Percentiles rank a stretch among this genome's conserved stretches.
Evolutionary conservation across 495 filamentous ascomycete species (phyloP).

Genomic region (Xylaria sp.): DNA sequence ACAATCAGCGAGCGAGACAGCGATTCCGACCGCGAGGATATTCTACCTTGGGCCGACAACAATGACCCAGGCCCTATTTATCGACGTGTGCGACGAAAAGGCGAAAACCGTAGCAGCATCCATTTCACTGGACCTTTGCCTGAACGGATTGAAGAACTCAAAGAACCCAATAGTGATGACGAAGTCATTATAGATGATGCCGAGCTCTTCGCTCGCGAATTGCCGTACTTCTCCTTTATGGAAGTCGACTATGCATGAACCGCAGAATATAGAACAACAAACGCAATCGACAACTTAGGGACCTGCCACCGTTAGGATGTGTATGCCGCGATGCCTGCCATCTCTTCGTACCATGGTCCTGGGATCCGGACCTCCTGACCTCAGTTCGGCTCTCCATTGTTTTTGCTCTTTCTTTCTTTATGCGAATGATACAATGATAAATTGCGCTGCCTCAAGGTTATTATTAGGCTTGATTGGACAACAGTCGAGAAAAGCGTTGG

Average conservation of each 20-base stretch:
- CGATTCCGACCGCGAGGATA: conserved; percentile 60
- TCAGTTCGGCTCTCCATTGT: conserved; percentile 1
- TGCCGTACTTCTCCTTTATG: conserved; percentile 58
- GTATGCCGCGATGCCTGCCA: not conserved
- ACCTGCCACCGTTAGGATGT: not conserved
- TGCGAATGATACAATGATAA: conserved; percentile 23
- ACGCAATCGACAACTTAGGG: not conserved
- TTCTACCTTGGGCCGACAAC: conserved; percentile 49
- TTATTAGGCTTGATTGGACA: conserved; percentile 5
- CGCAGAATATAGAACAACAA: not conserved
- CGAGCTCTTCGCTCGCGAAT: conserved; percentile 51
- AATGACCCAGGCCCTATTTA: conserved; percentile 53
- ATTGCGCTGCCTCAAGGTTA: not conserved
- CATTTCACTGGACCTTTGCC: conserved; percentile 57
- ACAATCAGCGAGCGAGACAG: conserved; percentile 60
- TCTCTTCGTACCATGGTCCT: not conserved
- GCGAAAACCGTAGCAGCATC: conserved; percentile 55
- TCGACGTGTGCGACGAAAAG: conserved; percentile 56
- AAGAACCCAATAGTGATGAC: conserved; percentile 57
- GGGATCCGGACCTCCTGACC: not conserved
- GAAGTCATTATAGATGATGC: conserved; percentile 54
- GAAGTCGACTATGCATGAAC: conserved; percentile 55
- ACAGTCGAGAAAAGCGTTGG: not conserved
- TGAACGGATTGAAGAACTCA: conserved; percentile 59
- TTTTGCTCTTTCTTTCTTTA: conserved; percentile 18